Percentiles rank a stretch among this genome's conserved stretches.
Conservation (phyloP, 1,284 basidiomycete species). For the Albatrellus sp. region DNA sequence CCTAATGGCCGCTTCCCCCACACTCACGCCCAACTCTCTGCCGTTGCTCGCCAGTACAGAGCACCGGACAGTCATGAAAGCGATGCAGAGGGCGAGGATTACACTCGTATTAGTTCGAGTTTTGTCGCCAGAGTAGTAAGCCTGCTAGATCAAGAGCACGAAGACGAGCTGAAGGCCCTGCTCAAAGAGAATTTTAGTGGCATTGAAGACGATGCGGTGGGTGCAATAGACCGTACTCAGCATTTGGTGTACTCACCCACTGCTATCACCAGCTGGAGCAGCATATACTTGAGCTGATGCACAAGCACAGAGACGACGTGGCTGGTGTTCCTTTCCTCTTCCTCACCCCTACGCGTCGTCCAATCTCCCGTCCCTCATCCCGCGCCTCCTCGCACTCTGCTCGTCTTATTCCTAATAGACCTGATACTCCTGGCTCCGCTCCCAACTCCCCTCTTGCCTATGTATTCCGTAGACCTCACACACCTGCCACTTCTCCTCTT, state of each 20-base stretch:
- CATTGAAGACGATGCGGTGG: slow-evolving; percentile 67
- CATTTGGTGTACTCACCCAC: no score
- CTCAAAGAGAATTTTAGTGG: slow-evolving; percentile 55
- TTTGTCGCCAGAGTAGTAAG: slow-evolving; percentile 60
- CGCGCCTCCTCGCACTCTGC: slow-evolving; percentile 61
- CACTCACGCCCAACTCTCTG: slow-evolving; percentile 62
- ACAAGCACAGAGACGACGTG: slow-evolving; percentile 73
- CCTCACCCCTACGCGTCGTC: slow-evolving; percentile 65
- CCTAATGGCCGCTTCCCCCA: slow-evolving; percentile 52
- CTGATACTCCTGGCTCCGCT: slow-evolving; percentile 62
- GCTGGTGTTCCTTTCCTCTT: slow-evolving; percentile 74
- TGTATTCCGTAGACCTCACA: slow-evolving; percentile 66
- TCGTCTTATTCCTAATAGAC: slow-evolving; percentile 45
- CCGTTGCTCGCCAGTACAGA: slow-evolving; percentile 60
- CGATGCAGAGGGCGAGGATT: slow-evolving; percentile 46
- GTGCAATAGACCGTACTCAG: slow-evolving; percentile 9
- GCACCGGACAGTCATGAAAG: slow-evolving; percentile 38
- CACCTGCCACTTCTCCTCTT: slow-evolving; percentile 61
- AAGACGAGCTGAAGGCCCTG: slow-evolving; percentile 71
- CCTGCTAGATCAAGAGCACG: slow-evolving; percentile 69
- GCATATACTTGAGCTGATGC: slow-evolving; percentile 74
- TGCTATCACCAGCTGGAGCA: slow-evolving; percentile 48
- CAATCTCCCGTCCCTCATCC: slow-evolving; percentile 71
- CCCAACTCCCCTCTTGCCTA: slow-evolving; percentile 58
- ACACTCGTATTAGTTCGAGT: slow-evolving; percentile 34